Conservation (phyloP, 441 rosid species). For the Populus trichocarpa region DNA sequence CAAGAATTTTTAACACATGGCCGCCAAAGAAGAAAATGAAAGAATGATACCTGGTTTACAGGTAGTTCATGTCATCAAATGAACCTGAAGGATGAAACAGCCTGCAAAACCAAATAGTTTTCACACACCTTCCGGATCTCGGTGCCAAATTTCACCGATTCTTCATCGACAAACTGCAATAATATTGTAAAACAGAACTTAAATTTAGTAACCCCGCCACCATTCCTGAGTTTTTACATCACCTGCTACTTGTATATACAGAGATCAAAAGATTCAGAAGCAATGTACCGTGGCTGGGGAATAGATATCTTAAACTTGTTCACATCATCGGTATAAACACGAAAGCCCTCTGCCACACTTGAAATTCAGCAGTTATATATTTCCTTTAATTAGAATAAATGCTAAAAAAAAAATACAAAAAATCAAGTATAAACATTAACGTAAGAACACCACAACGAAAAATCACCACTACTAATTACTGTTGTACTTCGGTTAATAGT, state of each 20-base stretch:
- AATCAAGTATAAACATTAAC: background rate
- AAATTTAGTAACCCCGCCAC: no score
- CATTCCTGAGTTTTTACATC: no score
- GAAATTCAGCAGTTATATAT: background rate
- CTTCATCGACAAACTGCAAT: constrained; percentile 65
- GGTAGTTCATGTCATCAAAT: constrained; percentile 27
- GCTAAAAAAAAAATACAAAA: no score
- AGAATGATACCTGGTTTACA: background rate
- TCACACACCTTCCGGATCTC: constrained; percentile 57
- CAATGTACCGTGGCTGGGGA: constrained; percentile 56
- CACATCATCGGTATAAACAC: constrained; percentile 58
- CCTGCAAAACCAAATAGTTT: constrained; percentile 37
- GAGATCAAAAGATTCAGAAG: background rate
- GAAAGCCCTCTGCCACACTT: constrained; percentile 42
- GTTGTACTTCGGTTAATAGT: constrained; percentile 21
- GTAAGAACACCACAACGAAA: no score
- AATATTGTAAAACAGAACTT: background rate
- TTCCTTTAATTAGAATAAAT: no score
- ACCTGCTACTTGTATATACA: background rate
- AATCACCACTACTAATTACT: constrained; percentile 21
- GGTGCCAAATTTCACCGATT: constrained; percentile 55
- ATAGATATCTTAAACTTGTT: constrained; percentile 86
- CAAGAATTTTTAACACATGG: no score
- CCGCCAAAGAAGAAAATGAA: background rate
- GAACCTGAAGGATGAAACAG: constrained; percentile 70